Evolutionary conservation across 140 eudicot genomes (phyloP), one percentile per base, ranked within the genome.

Genomic region (Bidens hawaiensis): DNA sequence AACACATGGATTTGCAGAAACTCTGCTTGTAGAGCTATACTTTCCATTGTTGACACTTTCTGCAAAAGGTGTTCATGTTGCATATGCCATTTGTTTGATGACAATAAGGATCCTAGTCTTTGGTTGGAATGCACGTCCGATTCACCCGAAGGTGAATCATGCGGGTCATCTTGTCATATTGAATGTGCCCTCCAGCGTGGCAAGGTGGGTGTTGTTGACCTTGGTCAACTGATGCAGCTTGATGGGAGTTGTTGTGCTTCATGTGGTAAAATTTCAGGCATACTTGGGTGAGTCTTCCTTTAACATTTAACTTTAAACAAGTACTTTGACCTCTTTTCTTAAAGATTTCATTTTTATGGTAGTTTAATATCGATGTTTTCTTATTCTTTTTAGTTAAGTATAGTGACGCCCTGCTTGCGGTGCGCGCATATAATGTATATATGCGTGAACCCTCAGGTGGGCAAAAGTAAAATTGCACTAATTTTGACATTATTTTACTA

Each of bases 121-220:
- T 50, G 57, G 57, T 22, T 50, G 26, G 57, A 50, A 50, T 50
- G 57, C 57, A 50, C 57, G 12, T 50, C 57, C 12, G 31, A 50
- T 50, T 21, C 30, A 21, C 57, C 30, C 1, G 57, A 25, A 22
- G 17, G 57, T 21, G 85, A 88, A 51, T 50, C 57, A 23, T 50
- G 57, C 23, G 57, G 57, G 17, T 23, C 23, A 50, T 50, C 57
- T 21, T 50, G 57, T 8, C 57, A 50, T 8, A 50, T 50, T 50
- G 57, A 50, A 30, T 50, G 57, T 50, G 57, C 57, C 57, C 57
- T 50, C 57, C 57, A 22, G 15, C 57, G 57, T 50, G 16, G 16
- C 57, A 50, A 50, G 26, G 57, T 22, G 23, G 57, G 57, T 12
- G 57, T 50, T 50, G 57, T 50, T 23, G 57, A 50, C 23, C 57